phyloP scores from a whole-genome alignment of 2,329 filamentous ascomycete species.

The Pseudogymnoascus sp. region DNA sequence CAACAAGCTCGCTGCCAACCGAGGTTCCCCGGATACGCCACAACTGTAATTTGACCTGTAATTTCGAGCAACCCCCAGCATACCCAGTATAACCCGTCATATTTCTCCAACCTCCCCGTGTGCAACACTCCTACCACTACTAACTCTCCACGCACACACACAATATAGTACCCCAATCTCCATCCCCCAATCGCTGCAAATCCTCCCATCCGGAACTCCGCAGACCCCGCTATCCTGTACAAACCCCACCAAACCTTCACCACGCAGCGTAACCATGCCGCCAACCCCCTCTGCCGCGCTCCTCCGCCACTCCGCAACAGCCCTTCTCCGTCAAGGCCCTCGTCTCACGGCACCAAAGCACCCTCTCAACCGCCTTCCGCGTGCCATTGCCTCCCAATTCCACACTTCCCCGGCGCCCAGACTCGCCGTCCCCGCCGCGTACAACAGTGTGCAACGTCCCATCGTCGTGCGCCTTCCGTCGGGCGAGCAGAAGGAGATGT shows the following conservation, averaged over 20 bases:
- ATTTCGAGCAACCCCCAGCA: not conserved
- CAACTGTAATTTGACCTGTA: slow-evolving; percentile 2
- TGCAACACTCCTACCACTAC: not conserved
- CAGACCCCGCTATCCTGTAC: not conserved
- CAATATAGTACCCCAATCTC: no score
- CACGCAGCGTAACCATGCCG: not conserved
- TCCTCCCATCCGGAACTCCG: not conserved
- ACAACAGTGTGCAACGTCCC: not conserved
- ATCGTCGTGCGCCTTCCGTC: not conserved
- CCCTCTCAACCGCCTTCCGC: not conserved
- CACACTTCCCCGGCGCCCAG: not conserved
- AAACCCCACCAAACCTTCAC: not conserved
- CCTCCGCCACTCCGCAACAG: not conserved
- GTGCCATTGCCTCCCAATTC: not conserved
- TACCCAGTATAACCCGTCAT: not conserved
- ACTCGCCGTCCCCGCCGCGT: not conserved
- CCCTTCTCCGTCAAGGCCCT: not conserved
- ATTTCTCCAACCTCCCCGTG: not conserved
- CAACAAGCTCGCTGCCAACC: not conserved
- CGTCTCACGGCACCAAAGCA: not conserved
- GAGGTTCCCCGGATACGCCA: slow-evolving; percentile 3
- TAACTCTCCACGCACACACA: not conserved
- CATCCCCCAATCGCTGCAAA: not conserved
- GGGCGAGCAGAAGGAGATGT: not conserved
- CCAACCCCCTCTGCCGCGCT: not conserved